Conservation (phyloP, 2,329 filamentous ascomycete genomes). For the Alternaria metachromatica region DNA sequence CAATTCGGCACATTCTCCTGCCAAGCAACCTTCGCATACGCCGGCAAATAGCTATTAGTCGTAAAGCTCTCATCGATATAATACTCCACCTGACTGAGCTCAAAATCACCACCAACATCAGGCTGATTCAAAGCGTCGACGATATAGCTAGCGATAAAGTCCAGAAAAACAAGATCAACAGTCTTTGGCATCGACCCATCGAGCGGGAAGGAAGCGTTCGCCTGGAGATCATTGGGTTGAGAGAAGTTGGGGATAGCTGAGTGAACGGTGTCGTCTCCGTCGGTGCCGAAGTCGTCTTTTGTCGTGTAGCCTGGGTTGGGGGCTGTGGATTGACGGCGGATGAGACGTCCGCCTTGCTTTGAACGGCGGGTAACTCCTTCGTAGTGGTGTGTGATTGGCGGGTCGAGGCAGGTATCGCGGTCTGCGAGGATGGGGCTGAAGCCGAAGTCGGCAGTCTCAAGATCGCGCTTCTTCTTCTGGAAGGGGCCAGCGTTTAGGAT, state of each 20-base stretch:
- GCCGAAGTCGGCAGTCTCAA: slow-evolving; percentile 41
- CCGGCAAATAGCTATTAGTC: slow-evolving; percentile 51
- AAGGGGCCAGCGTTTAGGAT: slow-evolving; percentile 55
- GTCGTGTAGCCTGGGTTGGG: slow-evolving; percentile 62
- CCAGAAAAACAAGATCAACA: slow-evolving; percentile 63
- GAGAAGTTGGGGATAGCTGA: slow-evolving; percentile 55
- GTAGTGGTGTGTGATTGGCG: slow-evolving; percentile 45
- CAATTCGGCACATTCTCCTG: slow-evolving; percentile 50
- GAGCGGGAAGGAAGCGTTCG: slow-evolving; percentile 56
- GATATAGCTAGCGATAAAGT: slow-evolving; percentile 54
- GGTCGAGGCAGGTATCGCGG: slow-evolving; percentile 59
- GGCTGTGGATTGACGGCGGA: slow-evolving; percentile 57
- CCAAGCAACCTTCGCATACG: slow-evolving; percentile 52
- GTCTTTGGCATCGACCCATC: slow-evolving; percentile 52
- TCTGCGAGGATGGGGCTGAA: slow-evolving; percentile 48
- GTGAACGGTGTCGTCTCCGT: slow-evolving; percentile 64
- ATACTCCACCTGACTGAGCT: slow-evolving; percentile 38
- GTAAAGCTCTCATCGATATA: slow-evolving; percentile 52
- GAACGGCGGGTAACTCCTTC: slow-evolving; percentile 31
- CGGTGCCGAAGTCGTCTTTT: slow-evolving; percentile 63
- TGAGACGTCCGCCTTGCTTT: slow-evolving; percentile 49
- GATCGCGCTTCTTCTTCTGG: slow-evolving; percentile 44
- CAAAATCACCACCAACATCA: slow-evolving; percentile 43
- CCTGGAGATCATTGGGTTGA: slow-evolving; percentile 60
- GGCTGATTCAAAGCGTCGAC: slow-evolving; percentile 43